Evolutionary conservation across 78 protist genomes (phyloP).

Genomic region (Pelomyxa schiedti): DNA sequence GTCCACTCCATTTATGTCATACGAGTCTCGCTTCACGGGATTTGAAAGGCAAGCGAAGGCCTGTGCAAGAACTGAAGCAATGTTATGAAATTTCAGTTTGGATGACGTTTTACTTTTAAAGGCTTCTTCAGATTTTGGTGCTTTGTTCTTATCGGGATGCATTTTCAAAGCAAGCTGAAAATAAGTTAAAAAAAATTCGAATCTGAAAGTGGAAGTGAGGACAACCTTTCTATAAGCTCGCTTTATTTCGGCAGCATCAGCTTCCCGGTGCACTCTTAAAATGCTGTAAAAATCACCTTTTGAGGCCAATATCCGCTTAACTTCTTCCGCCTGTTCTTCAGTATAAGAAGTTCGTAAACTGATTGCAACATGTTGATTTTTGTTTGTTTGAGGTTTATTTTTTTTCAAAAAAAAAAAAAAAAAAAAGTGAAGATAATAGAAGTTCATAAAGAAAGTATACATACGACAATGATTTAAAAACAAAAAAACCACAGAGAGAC

Average conservation of each 20-base stretch:
- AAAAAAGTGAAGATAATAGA: no score
- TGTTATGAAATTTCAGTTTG: neutral
- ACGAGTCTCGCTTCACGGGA: neutral
- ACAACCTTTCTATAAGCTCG: no score
- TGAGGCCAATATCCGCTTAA: neutral
- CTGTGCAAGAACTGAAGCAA: neutral
- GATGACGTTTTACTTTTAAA: conserved; percentile 20
- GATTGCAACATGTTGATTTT: no score
- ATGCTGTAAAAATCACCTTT: neutral
- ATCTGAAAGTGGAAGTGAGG: no score
- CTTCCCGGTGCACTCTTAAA: neutral
- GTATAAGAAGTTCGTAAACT: no score
- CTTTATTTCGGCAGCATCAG: neutral
- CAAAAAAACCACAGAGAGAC: no score
- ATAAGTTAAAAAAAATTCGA: no score
- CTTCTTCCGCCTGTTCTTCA: no score
- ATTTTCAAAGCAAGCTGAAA: conserved; percentile 30
- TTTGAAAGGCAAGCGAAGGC: neutral
- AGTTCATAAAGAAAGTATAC: no score
- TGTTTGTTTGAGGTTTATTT: no score
- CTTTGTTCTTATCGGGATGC: conserved; percentile 57
- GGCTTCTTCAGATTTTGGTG: conserved; percentile 62
- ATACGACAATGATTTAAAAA: no score
- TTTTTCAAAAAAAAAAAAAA: no score
- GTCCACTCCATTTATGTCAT: neutral